Evolutionary conservation across 495 filamentous ascomycete species (phyloP).

Genomic region (Emericellopsis terricola): DNA sequence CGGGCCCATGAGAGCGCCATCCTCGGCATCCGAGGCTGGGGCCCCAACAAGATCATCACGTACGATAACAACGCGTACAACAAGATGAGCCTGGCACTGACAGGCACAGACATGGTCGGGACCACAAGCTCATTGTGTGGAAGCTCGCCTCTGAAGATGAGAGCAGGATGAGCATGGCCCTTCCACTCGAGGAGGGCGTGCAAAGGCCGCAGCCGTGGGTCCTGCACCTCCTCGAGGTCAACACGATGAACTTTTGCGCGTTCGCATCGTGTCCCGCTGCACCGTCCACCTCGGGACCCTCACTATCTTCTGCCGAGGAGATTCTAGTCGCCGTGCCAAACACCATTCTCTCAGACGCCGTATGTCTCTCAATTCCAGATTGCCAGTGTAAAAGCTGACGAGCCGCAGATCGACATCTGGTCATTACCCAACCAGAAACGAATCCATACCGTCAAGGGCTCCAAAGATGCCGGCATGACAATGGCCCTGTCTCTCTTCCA

Average conservation of each 20-base stretch:
- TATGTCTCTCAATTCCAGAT: constrained; percentile 13
- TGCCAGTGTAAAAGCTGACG: background rate
- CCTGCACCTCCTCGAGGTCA: constrained; percentile 65
- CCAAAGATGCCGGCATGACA: constrained; percentile 66
- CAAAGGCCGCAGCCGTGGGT: constrained; percentile 57
- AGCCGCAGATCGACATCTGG: constrained; percentile 59
- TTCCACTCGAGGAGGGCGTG: constrained; percentile 43
- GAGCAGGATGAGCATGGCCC: constrained; percentile 37
- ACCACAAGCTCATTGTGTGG: constrained; percentile 80
- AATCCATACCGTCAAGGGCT: constrained; percentile 41
- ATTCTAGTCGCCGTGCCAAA: constrained; percentile 60
- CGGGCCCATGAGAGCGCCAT: constrained; percentile 66
- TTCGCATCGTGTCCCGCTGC: constrained; percentile 52
- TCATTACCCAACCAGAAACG: constrained; percentile 58
- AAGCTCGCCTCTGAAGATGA: constrained; percentile 48
- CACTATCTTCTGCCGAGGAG: no score
- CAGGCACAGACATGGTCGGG: constrained; percentile 58
- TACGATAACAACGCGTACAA: constrained; percentile 14
- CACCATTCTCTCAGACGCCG: constrained; percentile 54
- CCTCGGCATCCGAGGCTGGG: constrained; percentile 57
- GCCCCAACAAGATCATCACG: constrained; percentile 47
- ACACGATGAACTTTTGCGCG: constrained; percentile 89
- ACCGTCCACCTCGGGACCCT: no score
- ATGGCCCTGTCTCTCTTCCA: constrained; percentile 61
- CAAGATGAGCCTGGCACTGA: background rate